Evolutionary conservation across 257 asterid species (phyloP).

Genomic region (Coffea canephora): DNA sequence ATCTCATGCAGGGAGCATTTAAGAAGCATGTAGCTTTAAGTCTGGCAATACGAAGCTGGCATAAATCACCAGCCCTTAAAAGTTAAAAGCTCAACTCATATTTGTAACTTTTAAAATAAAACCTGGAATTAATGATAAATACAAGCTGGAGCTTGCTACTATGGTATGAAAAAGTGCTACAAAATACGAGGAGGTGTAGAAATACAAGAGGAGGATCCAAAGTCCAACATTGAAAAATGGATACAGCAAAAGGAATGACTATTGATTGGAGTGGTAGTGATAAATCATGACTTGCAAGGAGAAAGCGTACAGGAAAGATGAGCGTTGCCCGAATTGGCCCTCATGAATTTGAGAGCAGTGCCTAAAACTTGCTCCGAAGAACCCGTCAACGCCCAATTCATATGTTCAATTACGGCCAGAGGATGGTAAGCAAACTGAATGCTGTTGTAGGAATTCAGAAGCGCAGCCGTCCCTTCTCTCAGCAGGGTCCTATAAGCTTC

Average conservation of each 20-base stretch:
- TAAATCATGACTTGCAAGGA: constrained; percentile 53
- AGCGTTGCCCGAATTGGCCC: constrained; percentile 68
- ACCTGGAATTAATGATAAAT: too few relatives aligned
- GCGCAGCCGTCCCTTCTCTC: constrained; percentile 86
- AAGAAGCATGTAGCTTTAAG: too few relatives aligned
- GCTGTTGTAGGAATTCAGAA: constrained; percentile 79
- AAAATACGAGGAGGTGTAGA: not conserved
- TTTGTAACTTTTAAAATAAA: too few relatives aligned
- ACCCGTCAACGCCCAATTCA: constrained; percentile 72
- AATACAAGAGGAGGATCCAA: not conserved
- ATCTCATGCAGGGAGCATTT: too few relatives aligned
- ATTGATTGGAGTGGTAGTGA: not conserved
- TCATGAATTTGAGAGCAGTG: constrained; percentile 67
- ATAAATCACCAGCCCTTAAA: too few relatives aligned
- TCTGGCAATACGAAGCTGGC: too few relatives aligned
- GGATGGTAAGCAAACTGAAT: constrained; percentile 66
- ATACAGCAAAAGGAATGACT: not conserved
- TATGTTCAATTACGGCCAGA: constrained; percentile 44
- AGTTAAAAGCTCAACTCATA: too few relatives aligned
- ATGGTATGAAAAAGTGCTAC: not conserved
- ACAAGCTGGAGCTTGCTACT: not conserved
- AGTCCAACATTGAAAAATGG: not conserved
- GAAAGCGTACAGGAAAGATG: constrained; percentile 57
- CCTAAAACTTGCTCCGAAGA: constrained; percentile 56
- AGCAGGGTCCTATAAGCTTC: constrained; percentile 80